Conservation (phyloP, 176 grass and related monocot genomes). For the Oryza nivara region DNA sequence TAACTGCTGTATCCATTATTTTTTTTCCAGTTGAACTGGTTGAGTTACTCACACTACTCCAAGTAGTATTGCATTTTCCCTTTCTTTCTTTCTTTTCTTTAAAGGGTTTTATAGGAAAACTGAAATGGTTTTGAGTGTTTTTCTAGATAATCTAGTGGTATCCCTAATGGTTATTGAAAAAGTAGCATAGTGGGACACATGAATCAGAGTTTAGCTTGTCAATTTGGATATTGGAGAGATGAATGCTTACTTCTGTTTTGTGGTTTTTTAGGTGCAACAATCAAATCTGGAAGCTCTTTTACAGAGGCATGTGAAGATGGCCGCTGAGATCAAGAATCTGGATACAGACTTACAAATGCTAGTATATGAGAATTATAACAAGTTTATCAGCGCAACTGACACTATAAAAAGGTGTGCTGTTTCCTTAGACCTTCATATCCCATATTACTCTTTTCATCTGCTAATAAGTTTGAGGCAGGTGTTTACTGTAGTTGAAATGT, state of each 20-base stretch:
- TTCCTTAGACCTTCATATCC: conserved; percentile 11
- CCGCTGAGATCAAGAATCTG: conserved; percentile 98
- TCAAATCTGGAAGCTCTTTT: conserved; percentile 90
- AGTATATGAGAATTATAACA: conserved; percentile 99
- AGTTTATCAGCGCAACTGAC: conserved; percentile 96
- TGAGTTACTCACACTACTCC: conserved; percentile 17
- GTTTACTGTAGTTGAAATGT: conserved; percentile 26
- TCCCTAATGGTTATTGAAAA: conserved; percentile 24
- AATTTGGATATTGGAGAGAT: conserved; percentile 24
- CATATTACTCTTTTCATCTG: conserved; percentile 25
- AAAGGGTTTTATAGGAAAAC: conserved; percentile 12
- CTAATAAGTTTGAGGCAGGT: conserved; percentile 41
- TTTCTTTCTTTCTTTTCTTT: neutral
- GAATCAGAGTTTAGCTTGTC: conserved; percentile 29
- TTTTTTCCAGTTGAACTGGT: conserved; percentile 25
- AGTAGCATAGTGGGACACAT: neutral
- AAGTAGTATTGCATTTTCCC: conserved; percentile 6
- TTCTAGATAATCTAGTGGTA: conserved; percentile 25
- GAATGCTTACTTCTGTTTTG: conserved; percentile 2
- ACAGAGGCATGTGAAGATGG: conserved; percentile 97
- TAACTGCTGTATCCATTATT: conserved; percentile 16
- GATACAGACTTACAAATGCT: conserved; percentile 99
- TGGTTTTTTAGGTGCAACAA: conserved; percentile 81
- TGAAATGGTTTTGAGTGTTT: conserved; percentile 11
- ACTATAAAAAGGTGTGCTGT: conserved; percentile 85